Conservation (phyloP, 2,329 filamentous ascomycete species). For the Ophidiomyces ophidiicola region DNA sequence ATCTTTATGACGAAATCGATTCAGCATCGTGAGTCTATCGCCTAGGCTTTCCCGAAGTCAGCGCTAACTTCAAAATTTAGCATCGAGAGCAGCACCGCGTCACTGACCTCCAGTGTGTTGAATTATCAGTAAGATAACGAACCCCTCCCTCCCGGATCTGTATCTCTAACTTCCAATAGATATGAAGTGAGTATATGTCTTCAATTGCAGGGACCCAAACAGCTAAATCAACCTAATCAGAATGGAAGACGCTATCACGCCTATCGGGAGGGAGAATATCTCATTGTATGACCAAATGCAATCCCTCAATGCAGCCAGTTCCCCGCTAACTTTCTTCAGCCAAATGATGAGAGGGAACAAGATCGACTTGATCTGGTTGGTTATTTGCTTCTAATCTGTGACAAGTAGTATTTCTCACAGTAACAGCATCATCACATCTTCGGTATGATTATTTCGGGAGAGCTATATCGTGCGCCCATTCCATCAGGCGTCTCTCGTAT, state of each 20-base stretch:
- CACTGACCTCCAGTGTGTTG: slow-evolving; percentile 12
- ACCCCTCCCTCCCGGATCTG: not conserved
- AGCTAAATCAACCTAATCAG: not conserved
- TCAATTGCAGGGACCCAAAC: not conserved
- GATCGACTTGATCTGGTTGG: slow-evolving; percentile 6
- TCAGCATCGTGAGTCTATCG: slow-evolving; percentile 5
- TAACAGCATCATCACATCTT: slow-evolving; percentile 18
- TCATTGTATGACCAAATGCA: slow-evolving; percentile 7
- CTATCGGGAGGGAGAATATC: slow-evolving; percentile 10
- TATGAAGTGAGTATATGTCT: slow-evolving; percentile 7
- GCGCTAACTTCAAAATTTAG: not conserved
- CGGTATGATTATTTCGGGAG: slow-evolving; percentile 17
- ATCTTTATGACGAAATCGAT: slow-evolving; percentile 6
- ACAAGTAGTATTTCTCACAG: not conserved
- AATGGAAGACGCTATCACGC: slow-evolving; percentile 14
- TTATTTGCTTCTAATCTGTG: not conserved
- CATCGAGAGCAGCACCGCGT: slow-evolving; percentile 9
- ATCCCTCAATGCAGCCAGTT: not conserved
- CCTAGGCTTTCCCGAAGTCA: not conserved
- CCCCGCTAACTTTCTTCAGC: not conserved
- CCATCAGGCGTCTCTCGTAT: slow-evolving; percentile 13
- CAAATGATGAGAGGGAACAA: slow-evolving; percentile 7
- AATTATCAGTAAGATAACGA: slow-evolving; percentile 6
- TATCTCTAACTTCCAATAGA: slow-evolving; percentile 2
- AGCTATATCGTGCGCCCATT: slow-evolving; percentile 21